Percentiles rank a stretch among this genome's conserved stretches.
phyloP scores from a whole-genome alignment of 306 rosid genomes.

The Cyamopsis tetragonoloba region DNA sequence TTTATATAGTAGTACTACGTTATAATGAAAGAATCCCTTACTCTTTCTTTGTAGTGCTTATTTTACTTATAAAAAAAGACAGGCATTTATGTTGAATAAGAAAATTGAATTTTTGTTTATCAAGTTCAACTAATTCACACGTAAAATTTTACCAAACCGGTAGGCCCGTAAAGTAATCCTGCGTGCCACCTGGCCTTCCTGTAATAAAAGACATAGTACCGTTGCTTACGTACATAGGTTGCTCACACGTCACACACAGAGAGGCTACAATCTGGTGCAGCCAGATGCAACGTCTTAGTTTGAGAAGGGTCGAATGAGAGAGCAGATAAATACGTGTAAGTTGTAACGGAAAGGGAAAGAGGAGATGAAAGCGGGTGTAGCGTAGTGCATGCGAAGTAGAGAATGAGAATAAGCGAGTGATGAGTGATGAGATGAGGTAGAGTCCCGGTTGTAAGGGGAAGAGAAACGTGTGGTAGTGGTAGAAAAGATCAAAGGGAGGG shows the following conservation, averaged over 20 bases:
- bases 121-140: constrained; percentile 9
- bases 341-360: neutral
- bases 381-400: neutral
- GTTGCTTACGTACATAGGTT: constrained; percentile 25
- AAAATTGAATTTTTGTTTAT: neutral
- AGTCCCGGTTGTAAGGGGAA: too few species aligned
- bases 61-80: neutral
- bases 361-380: neutral
- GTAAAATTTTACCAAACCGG: constrained; percentile 32
- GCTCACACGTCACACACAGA: constrained; percentile 23
- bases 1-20: too few species aligned
- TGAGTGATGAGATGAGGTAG: too few species aligned
- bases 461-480: constrained; percentile 11
- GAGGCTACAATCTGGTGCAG: neutral
- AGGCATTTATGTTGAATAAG: neutral
- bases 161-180: constrained; percentile 10
- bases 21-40: too few species aligned
- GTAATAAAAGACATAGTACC: constrained; percentile 22
- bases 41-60: neutral
- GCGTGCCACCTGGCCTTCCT: constrained; percentile 34
- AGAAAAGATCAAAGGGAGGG: constrained; percentile 19
- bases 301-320: constrained; percentile 1
- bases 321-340: too few species aligned
- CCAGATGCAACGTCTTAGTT: neutral
- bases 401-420: neutral